These are phyloP conservation scores for Plasmodium coatneyi DNA, from an alignment of 169 alveolate species.

Conservation along the genomic window DNA sequence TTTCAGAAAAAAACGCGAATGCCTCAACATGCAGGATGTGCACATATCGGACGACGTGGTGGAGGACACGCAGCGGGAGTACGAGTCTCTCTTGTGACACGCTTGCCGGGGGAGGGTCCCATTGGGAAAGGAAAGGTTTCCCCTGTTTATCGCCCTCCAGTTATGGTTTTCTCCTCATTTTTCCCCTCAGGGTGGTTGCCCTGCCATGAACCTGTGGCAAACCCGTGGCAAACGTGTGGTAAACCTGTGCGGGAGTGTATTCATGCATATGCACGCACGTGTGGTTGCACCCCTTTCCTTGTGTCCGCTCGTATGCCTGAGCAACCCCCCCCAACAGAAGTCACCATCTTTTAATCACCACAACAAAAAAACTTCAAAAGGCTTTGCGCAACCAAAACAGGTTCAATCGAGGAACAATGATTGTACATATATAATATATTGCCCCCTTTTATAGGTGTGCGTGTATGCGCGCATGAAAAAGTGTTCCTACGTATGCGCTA, in stretches of 20 bases:
- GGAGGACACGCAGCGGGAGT: conserved; percentile 22
- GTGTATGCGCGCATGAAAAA: background rate
- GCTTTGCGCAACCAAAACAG: background rate
- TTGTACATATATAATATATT: too few species aligned
- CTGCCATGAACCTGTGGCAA: background rate
- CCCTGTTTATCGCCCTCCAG: background rate
- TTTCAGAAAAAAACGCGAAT: conserved; percentile 24
- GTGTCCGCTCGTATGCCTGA: background rate
- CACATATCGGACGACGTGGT: conserved; percentile 11
- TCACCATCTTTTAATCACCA: background rate
- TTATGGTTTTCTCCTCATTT: background rate
- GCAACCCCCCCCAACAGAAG: background rate
- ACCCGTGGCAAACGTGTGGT: background rate
- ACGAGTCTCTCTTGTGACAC: conserved; percentile 10
- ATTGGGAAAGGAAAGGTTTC: background rate
- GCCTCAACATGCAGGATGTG: conserved; percentile 25
- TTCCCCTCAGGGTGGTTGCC: background rate
- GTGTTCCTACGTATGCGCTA: background rate
- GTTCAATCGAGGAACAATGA: background rate
- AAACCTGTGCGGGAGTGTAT: background rate
- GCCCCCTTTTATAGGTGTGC: background rate
- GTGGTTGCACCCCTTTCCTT: background rate
- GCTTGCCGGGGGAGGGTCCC: background rate
- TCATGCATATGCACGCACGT: background rate
- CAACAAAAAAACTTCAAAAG: background rate